A percentile compares a stretch with the other conserved stretches of the same genome.
These are phyloP conservation scores for Anthracocystis panici-leucophaei DNA, from an alignment of 1,284 basidiomycete species.

Conservation along the genomic window DNA sequence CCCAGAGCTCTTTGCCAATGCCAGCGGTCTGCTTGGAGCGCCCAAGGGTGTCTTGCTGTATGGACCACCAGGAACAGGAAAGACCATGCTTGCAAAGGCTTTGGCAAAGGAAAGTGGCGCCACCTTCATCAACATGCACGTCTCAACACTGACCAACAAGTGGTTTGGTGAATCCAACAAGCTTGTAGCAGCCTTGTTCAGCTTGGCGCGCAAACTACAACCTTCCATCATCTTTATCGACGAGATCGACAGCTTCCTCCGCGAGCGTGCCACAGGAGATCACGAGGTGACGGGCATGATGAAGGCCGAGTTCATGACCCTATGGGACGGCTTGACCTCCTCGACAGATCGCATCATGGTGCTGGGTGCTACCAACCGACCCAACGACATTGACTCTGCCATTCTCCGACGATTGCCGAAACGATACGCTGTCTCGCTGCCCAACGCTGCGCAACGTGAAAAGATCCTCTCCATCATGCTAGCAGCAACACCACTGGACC, in stretches of 20 bases:
- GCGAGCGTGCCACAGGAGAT: conserved; percentile 85
- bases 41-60: conserved; percentile 73
- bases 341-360: conserved; percentile 85
- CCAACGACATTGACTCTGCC: conserved; percentile 93
- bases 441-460: conserved; percentile 82
- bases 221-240: conserved; percentile 85
- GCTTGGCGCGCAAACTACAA: conserved; percentile 80
- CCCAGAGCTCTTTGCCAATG: conserved; percentile 83
- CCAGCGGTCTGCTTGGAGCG: conserved; percentile 74
- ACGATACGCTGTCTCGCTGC: conserved; percentile 89
- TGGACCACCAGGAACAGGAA: conserved; percentile 71
- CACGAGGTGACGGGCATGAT: conserved; percentile 99
- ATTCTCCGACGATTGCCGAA: conserved; percentile 97
- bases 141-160: conserved; percentile 73
- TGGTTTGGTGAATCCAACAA: conserved; percentile 99
- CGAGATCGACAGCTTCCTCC: conserved; percentile 87
- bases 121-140: conserved; percentile 78
- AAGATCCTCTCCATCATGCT: conserved; percentile 88
- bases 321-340: conserved; percentile 97
- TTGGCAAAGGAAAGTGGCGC: conserved; percentile 86
- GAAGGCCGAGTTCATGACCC: conserved; percentile 99
- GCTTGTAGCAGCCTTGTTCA: conserved; percentile 84
- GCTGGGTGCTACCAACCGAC: conserved; percentile 94
- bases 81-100: conserved; percentile 72
- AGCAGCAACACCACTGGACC: conserved; percentile 72